phyloP scores from a whole-genome alignment of 2,329 filamentous ascomycete genomes.

The Xylaria sp. region DNA sequence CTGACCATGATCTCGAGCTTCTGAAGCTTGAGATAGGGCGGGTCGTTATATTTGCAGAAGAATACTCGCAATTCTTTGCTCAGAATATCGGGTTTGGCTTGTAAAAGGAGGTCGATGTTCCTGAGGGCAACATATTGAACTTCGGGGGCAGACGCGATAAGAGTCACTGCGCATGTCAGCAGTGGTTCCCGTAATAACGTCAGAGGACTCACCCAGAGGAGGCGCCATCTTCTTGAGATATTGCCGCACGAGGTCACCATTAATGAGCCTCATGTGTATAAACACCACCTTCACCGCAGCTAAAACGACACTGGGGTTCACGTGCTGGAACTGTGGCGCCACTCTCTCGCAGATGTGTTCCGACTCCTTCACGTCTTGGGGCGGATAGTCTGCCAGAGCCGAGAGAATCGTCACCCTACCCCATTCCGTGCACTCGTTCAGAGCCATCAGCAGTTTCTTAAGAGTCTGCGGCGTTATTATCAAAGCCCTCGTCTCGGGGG shows the following conservation, averaged over 20 bases:
- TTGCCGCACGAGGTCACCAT: constrained; percentile 74
- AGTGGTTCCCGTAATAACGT: not conserved
- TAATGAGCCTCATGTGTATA: constrained; percentile 87
- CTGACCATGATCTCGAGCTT: constrained; percentile 99
- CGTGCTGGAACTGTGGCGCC: constrained; percentile 95
- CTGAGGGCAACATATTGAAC: constrained; percentile 96
- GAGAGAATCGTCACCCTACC: constrained; percentile 91
- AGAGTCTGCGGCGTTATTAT: constrained; percentile 79
- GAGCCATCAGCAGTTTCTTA: constrained; percentile 93
- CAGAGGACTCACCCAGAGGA: constrained; percentile 69
- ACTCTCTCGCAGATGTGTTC: constrained; percentile 98
- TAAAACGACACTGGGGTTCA: constrained; percentile 94
- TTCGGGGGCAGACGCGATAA: constrained; percentile 93
- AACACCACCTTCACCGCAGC: constrained; percentile 99
- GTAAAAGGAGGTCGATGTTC: constrained; percentile 93
- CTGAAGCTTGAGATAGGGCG: constrained; percentile 94
- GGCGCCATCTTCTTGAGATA: constrained; percentile 99
- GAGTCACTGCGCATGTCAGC: constrained; percentile 67
- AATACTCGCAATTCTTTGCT: constrained; percentile 98
- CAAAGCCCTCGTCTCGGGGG: constrained; percentile 87
- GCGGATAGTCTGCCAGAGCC: constrained; percentile 85
- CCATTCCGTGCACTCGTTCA: constrained; percentile 99
- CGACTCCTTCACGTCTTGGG: constrained; percentile 88
- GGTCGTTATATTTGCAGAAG: constrained; percentile 99
- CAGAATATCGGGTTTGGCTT: constrained; percentile 94